Base-by-base conservation (phyloP, 2,329 filamentous ascomycete genomes). In the Juglanconis juglandina region DNA sequence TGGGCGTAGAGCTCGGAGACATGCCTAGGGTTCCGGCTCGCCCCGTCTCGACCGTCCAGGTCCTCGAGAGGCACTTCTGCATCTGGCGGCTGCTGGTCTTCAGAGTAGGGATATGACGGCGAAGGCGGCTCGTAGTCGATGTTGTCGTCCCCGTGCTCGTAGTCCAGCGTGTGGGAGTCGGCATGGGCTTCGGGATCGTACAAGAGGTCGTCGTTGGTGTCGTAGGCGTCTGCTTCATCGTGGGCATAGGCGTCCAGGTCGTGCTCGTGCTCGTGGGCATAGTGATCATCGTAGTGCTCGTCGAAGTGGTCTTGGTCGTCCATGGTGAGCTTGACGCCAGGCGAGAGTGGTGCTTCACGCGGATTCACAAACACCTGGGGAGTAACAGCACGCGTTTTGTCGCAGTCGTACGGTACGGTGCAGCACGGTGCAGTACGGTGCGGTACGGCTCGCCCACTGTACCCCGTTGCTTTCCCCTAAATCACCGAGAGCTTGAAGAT, bases 1-100 rank as follows among this genome's bases (percentile, higher is more conserved):
- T 56, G 53, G 39, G 56, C 41, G 41, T 63, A 63, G 24, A 63
- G 39, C 30, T 63, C 58, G n/a, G 61, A 63, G 46, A 58, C 47
- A 53, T 63, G 58, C 44, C 47, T 63, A 10, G 58, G 61, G 17
- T 63, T 59, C 3, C 51, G 34, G 42, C 50, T 44, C n/a, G 58
- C 35, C n/a, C 42, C 54, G 3, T 52, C 46, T 7, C 44, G 59
- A 32, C 30, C 50, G 14, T 50, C 53, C 6, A 51, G 35, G 35
- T 57, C 53, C n/a, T 55, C 61, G n/a, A 24, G 7, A 24, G 44
- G 24, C 10, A 41, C 17, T 24, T 39, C 53, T 13, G 41, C 10
- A 14, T 56, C 52, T 46, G 17, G 58, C 11, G 58, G 24, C 34
- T 51, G 37, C 5, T 56, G 52, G 34, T 53, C 51, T 7, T 61